Evolutionary conservation across 2,329 filamentous ascomycete species (phyloP), one percentile per base, ranked within the genome.

Genomic region (Cercospora nicotianae): DNA sequence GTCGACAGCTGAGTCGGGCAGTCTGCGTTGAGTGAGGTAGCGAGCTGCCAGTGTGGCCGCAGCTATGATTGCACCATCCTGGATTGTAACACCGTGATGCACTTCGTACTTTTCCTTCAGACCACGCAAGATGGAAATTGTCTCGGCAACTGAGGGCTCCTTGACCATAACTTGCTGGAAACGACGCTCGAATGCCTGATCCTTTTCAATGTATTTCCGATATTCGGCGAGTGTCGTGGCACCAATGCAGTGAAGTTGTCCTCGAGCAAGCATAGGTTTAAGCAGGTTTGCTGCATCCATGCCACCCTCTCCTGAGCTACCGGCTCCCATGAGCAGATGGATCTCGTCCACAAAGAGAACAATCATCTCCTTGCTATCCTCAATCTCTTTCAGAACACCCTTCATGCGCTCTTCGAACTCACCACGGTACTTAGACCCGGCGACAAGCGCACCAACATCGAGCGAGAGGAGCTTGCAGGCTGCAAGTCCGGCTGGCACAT

Each of bases 391-490:
- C 75, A 99, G 81, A 5, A 99, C 95, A 65, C 94, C 94, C 87
- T 99, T 99, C 94, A 99, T 98, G 74, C 95, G 89, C 85, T 99
- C 95, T 80, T 99, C 95, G 68, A 99, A 99, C 80, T 99, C 95
- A 83, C 95, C 95, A 60, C 95, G 90, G 83, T 96, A 99, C 83
- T 99, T 99, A 87, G 93, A 97, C 73, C 95, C 95, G 67, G 95
- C 95, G 71, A 99, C 94, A 66, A 99, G 85, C 26, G 94, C 91
- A 75, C 95, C 95, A 59, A 99, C 94, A 77, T 99, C 95, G 57
- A 99, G 89, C 3, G 95, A 97, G 66, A 99, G 89, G 68, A 99
- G 86, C 80, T 91, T 95, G 87, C 95, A 99, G 68, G 92, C 90
- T 63, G 95, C 93, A 64, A 99, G 85, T 76, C 97, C 97, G 78